Evolutionary conservation across 2,329 filamentous ascomycete species (phyloP), one percentile per base, ranked within the genome.

Genomic region (Plectosphaerella cucumerina): DNA sequence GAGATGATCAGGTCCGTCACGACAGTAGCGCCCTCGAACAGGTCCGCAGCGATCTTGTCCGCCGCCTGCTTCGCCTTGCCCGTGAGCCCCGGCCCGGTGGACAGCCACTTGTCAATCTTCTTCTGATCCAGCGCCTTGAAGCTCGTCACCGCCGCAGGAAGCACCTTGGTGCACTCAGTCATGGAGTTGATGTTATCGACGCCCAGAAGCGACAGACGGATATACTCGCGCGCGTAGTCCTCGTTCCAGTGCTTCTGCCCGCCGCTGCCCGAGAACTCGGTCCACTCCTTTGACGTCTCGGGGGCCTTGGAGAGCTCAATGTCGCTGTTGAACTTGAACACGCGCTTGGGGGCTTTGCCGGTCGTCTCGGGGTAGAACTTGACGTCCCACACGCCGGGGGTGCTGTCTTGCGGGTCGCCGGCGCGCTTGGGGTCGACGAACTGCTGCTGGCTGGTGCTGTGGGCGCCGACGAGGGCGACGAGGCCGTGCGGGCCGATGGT

Each of bases 181-280:
- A 82, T 64, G 33, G 68, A 61, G 62, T 82, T 81, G 62, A 82
- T 76, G 58, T 80, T 80, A 58, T 78, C 70, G 14, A 82, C 77
- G 3, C 79, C 80, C n/a, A 83, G 71, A 3, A 82, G 65, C 35
- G 73, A 77, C n/a, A 83, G 66, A 15, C 78, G 75, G 48, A 80
- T 70, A 58, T 82, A 82, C 15, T 75, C 78, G 35, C 70, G 69
- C 5, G 77, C 72, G 50, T 78, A 82, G 48, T 75, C 77, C 55
- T 64, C 59, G 54, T 74, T 69, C 74, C 73, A 77, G 39, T 66
- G 57, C 3, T 56, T 50, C 55, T 76, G 71, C 2, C 68, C 67
- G 12, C 48, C 46, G 4, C 11, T 14, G 1, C 55, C 59, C 2
- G 68, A 64, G 59, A 76, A 76, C 1, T 58, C 56, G 49, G 62